Evolutionary conservation across 1,284 basidiomycete genomes (phyloP).

Genomic region (Albatrellus sp.): DNA sequence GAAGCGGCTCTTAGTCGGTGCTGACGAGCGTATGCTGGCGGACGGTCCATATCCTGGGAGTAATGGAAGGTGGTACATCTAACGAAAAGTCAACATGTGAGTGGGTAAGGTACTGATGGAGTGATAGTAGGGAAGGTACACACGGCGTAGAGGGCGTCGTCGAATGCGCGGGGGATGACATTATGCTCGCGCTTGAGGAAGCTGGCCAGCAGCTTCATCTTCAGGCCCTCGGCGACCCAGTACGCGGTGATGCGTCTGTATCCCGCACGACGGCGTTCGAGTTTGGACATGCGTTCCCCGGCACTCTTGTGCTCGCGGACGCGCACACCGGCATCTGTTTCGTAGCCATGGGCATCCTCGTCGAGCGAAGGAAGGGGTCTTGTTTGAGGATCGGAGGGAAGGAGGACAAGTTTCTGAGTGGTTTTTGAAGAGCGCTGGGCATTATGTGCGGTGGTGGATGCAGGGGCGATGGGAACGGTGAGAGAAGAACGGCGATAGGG

Average conservation of each 20-base stretch:
- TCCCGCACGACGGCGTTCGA: slow-evolving; percentile 62
- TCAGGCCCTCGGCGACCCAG: slow-evolving; percentile 74
- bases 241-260: slow-evolving; percentile 78
- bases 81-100: not conserved
- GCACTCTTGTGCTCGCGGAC: slow-evolving; percentile 64
- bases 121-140: slow-evolving; percentile 21
- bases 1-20: slow-evolving; percentile 31
- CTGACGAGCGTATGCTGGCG: slow-evolving; percentile 77
- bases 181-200: slow-evolving; percentile 92
- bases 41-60: slow-evolving; percentile 84
- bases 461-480: not conserved
- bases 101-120: not conserved
- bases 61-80: slow-evolving; percentile 88
- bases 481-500: not conserved
- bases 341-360: slow-evolving; percentile 44
- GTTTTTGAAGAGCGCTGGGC: slow-evolving; percentile 81
- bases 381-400: slow-evolving; percentile 87
- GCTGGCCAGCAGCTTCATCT: slow-evolving; percentile 68
- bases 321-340: slow-evolving; percentile 41
- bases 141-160: slow-evolving; percentile 88
- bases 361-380: slow-evolving; percentile 46
- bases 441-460: slow-evolving; percentile 20
- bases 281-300: slow-evolving; percentile 72
- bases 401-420: slow-evolving; percentile 81
- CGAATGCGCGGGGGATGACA: slow-evolving; percentile 79